phyloP scores from a whole-genome alignment of 208 protist genomes.

The Wallacemonas sp. region DNA sequence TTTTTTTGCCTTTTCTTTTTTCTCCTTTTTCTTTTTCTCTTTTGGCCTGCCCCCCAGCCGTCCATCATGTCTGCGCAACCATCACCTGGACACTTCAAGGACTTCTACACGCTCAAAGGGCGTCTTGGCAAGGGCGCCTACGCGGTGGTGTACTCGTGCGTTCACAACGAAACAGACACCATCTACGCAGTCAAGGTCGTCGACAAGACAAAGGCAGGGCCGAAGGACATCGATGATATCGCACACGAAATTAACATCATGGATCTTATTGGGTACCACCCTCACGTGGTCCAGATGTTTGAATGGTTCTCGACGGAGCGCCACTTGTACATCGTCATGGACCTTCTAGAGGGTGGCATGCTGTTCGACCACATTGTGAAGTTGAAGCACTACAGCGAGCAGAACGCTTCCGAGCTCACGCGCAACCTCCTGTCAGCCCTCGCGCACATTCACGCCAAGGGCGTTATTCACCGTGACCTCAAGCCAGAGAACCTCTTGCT shows the following conservation, averaged over 20 bases:
- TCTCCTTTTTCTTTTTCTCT: neutral
- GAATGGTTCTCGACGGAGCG: conserved; percentile 90
- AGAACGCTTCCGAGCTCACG: conserved; percentile 96
- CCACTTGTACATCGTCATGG: conserved; percentile 95
- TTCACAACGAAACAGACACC: conserved; percentile 39
- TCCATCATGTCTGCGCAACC: conserved; percentile 9
- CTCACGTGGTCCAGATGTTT: conserved; percentile 91
- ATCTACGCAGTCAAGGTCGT: conserved; percentile 81
- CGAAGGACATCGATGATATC: conserved; percentile 74
- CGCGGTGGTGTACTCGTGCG: conserved; percentile 71
- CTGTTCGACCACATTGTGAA: conserved; percentile 97
- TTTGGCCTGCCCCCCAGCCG: too few relatives aligned
- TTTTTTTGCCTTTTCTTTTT: conserved; percentile 7
- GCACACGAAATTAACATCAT: conserved; percentile 80
- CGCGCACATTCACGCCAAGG: conserved; percentile 94
- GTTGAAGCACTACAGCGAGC: conserved; percentile 94
- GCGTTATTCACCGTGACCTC: conserved; percentile 99
- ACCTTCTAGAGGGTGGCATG: conserved; percentile 98
- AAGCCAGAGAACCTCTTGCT: conserved; percentile 99
- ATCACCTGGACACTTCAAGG: conserved; percentile 39
- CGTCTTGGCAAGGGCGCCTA: conserved; percentile 74
- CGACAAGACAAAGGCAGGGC: conserved; percentile 66
- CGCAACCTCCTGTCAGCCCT: conserved; percentile 96
- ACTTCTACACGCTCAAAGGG: conserved; percentile 46
- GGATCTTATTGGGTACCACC: conserved; percentile 64